Evolutionary conservation across 495 filamentous ascomycete genomes (phyloP).

Genomic region (Patellaria atrata): DNA sequence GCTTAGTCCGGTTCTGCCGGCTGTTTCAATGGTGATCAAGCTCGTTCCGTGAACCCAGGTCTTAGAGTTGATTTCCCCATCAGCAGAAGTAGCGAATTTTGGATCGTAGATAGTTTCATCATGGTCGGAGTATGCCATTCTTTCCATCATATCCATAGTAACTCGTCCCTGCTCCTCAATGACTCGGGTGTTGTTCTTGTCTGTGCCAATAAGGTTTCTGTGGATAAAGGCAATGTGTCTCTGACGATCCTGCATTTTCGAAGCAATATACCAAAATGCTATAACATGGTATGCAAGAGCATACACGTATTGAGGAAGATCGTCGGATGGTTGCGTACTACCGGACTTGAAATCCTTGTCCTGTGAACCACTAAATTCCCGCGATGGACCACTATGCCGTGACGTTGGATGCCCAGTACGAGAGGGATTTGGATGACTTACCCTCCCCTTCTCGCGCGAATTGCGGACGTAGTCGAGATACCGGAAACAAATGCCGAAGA

Average conservation of each 20-base stretch:
- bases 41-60: conserved; percentile 81
- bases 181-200: conserved; percentile 55
- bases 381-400: conserved; percentile 31
- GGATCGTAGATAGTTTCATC: conserved; percentile 55
- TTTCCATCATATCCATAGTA: conserved; percentile 91
- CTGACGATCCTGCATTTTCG: conserved; percentile 68
- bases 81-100: conserved; percentile 42
- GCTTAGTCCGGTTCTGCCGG: conserved; percentile 54
- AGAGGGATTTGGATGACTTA: conserved; percentile 18
- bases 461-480: conserved; percentile 68
- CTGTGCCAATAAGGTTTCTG: conserved; percentile 63
- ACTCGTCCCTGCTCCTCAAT: conserved; percentile 89
- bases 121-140: conserved; percentile 73
- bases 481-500: conserved; percentile 88
- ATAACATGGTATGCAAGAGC: conserved; percentile 89
- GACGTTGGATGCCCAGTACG: conserved; percentile 6
- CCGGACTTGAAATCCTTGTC: conserved; percentile 6
- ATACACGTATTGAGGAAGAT: conserved; percentile 82
- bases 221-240: conserved; percentile 84
- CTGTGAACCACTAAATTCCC: conserved; percentile 27
- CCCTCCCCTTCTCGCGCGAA: conserved; percentile 30
- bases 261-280: conserved; percentile 85
- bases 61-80: conserved; percentile 55
- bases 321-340: conserved; percentile 28
- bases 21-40: conserved; percentile 74